Evolutionary conservation across 2,329 filamentous ascomycete species (phyloP), one percentile per base, ranked within the genome.

Genomic region (Gyromitra esculenta): DNA sequence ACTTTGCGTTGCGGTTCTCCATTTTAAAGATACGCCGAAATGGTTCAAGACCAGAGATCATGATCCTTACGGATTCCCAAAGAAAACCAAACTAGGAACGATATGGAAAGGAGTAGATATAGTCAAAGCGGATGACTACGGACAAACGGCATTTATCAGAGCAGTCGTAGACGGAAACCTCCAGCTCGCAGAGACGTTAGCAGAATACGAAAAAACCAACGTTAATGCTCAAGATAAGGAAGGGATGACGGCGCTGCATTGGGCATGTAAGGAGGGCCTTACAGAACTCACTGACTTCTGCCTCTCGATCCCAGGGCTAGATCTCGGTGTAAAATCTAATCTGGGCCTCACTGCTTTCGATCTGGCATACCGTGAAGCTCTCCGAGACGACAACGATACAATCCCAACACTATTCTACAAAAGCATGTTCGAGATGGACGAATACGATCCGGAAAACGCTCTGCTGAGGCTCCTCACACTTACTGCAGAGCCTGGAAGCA

Each of bases 21-120:
- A 35, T 13, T 70, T 70, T 31, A 31, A 50, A n/a, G n/a, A 62
- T 25, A 39, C 39, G 0, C 67, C 67, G 43, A 70, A 18, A 35
- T 62, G 31, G 43, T n/a, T 54, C 1, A 60, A 52, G 43, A 41
- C 15, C 8, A 31, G 43, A 6, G 41, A 41, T 15, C 11, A 25
- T 35, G 64, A 67, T 15, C 64, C 64, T n/a, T 39, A 69, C n/a
- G 66, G 66, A 25, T 69, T 69, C 25, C 66, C 66, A 2, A 60
- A 50, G 21, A 69, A 63, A 45, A 63, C 57, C n/a, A 60, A 21
- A 6, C 41, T 71, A 5, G 57, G 67, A 2, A 71, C 67, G 0
- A 54, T 71, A 43, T 71, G 67, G 67, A 52, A 62, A 7, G 67
- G 67, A 4, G 13, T 70, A 18, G 57, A 70, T n/a, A 54, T 50